Evolutionary conservation across 192 early-diverging fungal genomes (phyloP).

Genomic region (Rhizophagus sp.): DNA sequence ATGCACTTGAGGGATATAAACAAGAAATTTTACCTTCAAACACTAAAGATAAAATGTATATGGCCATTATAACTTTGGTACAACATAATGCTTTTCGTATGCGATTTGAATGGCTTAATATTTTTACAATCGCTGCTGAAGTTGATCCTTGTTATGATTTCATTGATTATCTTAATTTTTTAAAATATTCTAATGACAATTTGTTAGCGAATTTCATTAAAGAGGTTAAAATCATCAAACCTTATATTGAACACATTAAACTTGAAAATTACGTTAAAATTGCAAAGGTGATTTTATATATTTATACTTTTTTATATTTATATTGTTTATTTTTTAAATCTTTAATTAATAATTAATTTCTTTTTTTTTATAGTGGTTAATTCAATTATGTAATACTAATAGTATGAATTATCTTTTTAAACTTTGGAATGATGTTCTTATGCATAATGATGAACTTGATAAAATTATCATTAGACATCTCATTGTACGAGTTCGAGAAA

Average conservation of each 20-base stretch:
- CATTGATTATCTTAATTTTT: not conserved
- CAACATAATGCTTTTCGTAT: not conserved
- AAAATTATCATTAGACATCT: not conserved
- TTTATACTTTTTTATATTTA: no score
- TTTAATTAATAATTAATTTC: not conserved
- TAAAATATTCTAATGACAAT: not conserved
- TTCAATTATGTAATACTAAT: not conserved
- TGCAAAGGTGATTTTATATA: not conserved
- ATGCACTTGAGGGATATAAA: not conserved
- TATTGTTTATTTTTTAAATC: no score
- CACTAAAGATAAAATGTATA: not conserved
- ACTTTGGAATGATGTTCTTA: not conserved
- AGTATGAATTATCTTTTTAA: not conserved
- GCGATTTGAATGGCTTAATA: not conserved
- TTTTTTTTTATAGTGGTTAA: slow-evolving; percentile 11
- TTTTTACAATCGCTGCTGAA: not conserved
- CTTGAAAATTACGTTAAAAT: not conserved
- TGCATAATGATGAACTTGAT: not conserved
- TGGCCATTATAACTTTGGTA: not conserved
- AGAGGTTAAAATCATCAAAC: not conserved
- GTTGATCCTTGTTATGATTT: not conserved
- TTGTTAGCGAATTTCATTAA: not conserved
- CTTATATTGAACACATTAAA: not conserved
- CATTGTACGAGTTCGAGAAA: not conserved
- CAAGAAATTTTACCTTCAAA: not conserved